Percentiles rank a stretch among this genome's conserved stretches.
phyloP scores from a whole-genome alignment of 257 asterid genomes.

The Solanum sejunctum region DNA sequence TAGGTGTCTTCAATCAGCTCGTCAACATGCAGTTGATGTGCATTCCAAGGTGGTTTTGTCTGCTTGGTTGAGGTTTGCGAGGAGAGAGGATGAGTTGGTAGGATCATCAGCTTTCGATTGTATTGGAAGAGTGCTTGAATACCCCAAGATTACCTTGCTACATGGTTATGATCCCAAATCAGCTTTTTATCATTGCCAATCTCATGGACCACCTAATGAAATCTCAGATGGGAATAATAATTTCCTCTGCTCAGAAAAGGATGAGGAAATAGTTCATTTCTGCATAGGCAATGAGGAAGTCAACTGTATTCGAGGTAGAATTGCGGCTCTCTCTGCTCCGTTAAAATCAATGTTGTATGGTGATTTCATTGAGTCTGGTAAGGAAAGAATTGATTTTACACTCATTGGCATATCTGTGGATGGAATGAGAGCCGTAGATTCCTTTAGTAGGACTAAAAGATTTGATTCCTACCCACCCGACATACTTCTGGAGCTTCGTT shows the following conservation, averaged over 20 bases:
- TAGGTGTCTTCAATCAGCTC: constrained; percentile 34
- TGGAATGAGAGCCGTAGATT: constrained; percentile 27
- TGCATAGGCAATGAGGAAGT: constrained; percentile 23
- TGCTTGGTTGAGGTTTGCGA: constrained; percentile 55
- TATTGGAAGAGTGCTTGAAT: constrained; percentile 41
- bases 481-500: constrained; percentile 28
- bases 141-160: constrained; percentile 29
- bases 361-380: constrained; percentile 26
- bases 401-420: constrained; percentile 29
- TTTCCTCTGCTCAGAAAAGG: constrained; percentile 1
- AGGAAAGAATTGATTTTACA: constrained; percentile 27
- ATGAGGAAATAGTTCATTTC: constrained; percentile 21
- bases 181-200: constrained; percentile 26
- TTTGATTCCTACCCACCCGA: constrained; percentile 16
- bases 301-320: constrained; percentile 25
- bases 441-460: constrained; percentile 19
- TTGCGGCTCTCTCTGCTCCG: constrained; percentile 36
- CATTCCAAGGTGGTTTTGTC: constrained; percentile 40
- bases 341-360: constrained; percentile 33
- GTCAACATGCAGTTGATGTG: constrained; percentile 37
- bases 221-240: constrained; percentile 3
- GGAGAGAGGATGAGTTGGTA: constrained; percentile 43
- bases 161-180: constrained; percentile 29
- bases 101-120: constrained; percentile 38
- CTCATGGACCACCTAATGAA: not conserved